Evolutionary conservation across 2,329 filamentous ascomycete genomes (phyloP).

Genomic region (Penicillium sp.): DNA sequence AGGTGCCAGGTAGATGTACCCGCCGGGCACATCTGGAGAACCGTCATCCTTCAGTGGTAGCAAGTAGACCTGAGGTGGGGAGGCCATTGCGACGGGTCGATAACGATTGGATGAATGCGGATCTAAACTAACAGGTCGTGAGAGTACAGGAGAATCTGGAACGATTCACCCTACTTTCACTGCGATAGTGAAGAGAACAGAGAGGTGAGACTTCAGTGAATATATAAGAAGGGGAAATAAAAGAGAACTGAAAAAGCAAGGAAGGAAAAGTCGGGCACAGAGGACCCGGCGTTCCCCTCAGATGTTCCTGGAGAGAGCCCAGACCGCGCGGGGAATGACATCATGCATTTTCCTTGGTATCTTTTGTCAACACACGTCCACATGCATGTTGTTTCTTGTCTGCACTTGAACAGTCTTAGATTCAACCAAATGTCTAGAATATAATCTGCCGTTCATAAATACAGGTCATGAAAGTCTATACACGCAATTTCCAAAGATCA

Average conservation of each 20-base stretch:
- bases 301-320: slow-evolving; percentile 10
- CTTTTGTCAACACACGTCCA: not conserved
- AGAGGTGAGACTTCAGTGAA: not conserved
- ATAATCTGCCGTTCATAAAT: slow-evolving; percentile 10
- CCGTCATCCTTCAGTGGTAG: slow-evolving; percentile 90
- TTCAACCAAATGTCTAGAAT: not conserved
- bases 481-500: slow-evolving; percentile 7
- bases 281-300: slow-evolving; percentile 8
- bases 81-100: slow-evolving; percentile 17
- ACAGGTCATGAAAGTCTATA: slow-evolving; percentile 22
- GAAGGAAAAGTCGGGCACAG: not conserved
- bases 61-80: slow-evolving; percentile 65
- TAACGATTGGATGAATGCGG: not conserved
- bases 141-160: slow-evolving; percentile 2
- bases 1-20: slow-evolving; percentile 88
- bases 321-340: slow-evolving; percentile 9
- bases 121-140: not conserved
- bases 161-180: slow-evolving; percentile 4
- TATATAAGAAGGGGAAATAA: not conserved
- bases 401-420: not conserved
- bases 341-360: slow-evolving; percentile 8
- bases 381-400: not conserved
- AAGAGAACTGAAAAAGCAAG: slow-evolving; percentile 1
- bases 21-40: slow-evolving; percentile 80
- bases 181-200: not conserved